phyloP scores from a whole-genome alignment of 1,284 basidiomycete genomes.

The Heliocybe sulcata region DNA sequence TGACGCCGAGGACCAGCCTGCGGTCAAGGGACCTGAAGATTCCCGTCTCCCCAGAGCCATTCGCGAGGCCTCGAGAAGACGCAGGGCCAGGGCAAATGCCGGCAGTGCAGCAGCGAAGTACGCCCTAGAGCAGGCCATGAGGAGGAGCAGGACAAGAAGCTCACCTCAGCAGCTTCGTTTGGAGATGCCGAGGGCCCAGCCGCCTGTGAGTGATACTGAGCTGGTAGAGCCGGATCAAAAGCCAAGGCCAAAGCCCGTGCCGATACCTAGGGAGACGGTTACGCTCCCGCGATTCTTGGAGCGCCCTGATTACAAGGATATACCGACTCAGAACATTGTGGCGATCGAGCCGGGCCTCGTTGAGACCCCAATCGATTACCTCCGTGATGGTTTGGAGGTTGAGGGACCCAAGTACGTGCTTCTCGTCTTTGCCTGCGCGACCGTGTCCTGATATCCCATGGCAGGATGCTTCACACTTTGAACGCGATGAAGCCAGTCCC shows the following conservation, averaged over 20 bases:
- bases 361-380: slow-evolving; percentile 25
- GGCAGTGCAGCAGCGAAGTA: slow-evolving; percentile 3
- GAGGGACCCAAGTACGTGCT: slow-evolving; percentile 27
- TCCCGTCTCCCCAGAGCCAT: slow-evolving; percentile 11
- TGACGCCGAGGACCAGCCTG: slow-evolving; percentile 14
- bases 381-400: slow-evolving; percentile 26
- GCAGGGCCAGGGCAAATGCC: neutral
- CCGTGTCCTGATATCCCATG: neutral
- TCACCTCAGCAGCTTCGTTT: neutral
- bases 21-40: slow-evolving; percentile 2
- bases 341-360: slow-evolving; percentile 24
- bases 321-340: slow-evolving; percentile 19
- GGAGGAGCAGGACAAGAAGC: neutral
- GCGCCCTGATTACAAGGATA: slow-evolving; percentile 20
- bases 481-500: neutral
- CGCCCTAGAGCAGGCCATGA: slow-evolving; percentile 6
- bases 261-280: slow-evolving; percentile 15
- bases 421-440: neutral
- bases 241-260: neutral
- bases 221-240: slow-evolving; percentile 5
- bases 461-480: neutral
- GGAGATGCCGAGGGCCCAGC: neutral
- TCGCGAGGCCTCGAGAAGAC: slow-evolving; percentile 8
- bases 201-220: slow-evolving; percentile 3
- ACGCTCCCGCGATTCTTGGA: slow-evolving; percentile 28